Evolutionary conservation across 257 asterid species (phyloP).

Genomic region (Jaltomata sinuosa): DNA sequence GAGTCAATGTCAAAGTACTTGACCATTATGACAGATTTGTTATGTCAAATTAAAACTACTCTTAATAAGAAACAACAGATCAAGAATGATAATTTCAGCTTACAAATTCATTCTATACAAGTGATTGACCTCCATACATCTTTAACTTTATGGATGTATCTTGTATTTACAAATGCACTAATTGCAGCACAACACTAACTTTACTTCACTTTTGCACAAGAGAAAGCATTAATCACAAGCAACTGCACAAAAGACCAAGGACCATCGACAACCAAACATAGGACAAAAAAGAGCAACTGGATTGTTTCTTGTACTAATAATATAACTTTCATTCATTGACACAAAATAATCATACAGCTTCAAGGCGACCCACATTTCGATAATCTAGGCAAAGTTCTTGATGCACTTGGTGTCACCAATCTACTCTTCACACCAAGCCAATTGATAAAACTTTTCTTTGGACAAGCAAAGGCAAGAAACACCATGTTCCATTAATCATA

Average conservation of each 20-base stretch:
- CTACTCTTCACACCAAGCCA: slow-evolving; percentile 1
- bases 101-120: not conserved
- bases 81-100: not conserved
- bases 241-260: not conserved
- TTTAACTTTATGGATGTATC: too few species aligned
- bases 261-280: not conserved
- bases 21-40: not conserved
- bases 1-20: too few species aligned
- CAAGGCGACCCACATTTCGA: slow-evolving; percentile 8
- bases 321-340: not conserved
- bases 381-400: slow-evolving; percentile 54
- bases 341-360: slow-evolving; percentile 19
- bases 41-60: not conserved
- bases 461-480: too few species aligned
- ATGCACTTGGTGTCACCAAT: slow-evolving; percentile 10
- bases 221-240: too few species aligned
- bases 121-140: too few species aligned
- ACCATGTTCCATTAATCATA: too few species aligned
- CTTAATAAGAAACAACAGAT: not conserved
- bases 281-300: not conserved
- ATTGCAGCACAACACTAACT: too few species aligned
- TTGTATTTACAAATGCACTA: too few species aligned
- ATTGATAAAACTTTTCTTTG: too few species aligned
- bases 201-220: too few species aligned
- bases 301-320: not conserved